Evolutionary conservation across 352 stramenopile genomes (phyloP), one percentile per base, ranked within the genome.

Genomic region (Pythium sp.): DNA sequence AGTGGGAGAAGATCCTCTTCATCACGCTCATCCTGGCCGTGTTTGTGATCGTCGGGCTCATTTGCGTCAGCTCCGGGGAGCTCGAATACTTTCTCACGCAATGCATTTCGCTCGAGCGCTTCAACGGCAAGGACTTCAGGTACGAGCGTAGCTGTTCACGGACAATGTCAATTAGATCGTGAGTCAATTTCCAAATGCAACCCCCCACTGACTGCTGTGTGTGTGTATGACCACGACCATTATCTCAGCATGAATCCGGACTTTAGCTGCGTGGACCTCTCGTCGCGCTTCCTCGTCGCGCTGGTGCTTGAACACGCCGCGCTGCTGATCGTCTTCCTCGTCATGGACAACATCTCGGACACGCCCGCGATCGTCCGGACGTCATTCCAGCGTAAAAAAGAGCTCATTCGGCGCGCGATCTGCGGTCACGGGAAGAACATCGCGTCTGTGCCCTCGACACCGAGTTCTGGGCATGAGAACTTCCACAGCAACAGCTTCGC

Each of bases 1-100:
- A 94, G 60, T 95, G 87, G 87, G 87, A 95, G 61, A 95, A 94
- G 43, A 92, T 91, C 73, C 73, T 95, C 2, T 92, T 92, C 55
- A 91, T 90, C 60, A 95, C 87, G 24, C 72, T 95, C 24, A 81
- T 95, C 32, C 69, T 95, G 9, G 87, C 82, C 28, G 84, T 95
- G 8, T 95, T 93, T 66, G 81, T 93, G 57, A 84, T 95, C 55
- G 87, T 93, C 24, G 85, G 87, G 0, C 82, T 95, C 1, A 93
- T 95, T 64, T 95, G 87, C 57, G 68, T 93, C n/a, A 93, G 85
- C 43, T 90, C 87, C 6, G 87, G 87, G 9, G 84, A 95, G 62
- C 78, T 95, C 12, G 87, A 95, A 64, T 93, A 92, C 57, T 95
- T 95, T 38, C 71, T 95, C 24, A 86, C 72, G 6, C 78, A 92